phyloP scores from a whole-genome alignment of 805 yeast species.

The Ogataea dorogensis region DNA sequence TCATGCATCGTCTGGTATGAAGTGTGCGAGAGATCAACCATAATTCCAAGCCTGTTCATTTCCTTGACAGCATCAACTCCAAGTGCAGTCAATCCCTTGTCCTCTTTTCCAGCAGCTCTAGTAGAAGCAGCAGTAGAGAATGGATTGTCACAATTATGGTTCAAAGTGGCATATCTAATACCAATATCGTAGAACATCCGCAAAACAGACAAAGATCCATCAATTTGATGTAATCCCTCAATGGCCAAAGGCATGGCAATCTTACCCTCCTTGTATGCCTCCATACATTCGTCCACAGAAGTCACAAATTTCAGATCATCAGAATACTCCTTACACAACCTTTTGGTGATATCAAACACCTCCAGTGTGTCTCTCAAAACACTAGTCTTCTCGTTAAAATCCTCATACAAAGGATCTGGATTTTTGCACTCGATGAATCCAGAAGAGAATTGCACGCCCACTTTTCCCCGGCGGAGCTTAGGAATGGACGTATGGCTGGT shows the following conservation, averaged over 20 bases:
- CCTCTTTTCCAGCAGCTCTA: slow-evolving; percentile 42
- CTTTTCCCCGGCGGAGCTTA: slow-evolving; percentile 37
- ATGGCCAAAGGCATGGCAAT: slow-evolving; percentile 49
- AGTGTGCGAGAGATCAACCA: slow-evolving; percentile 51
- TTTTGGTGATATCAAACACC: slow-evolving; percentile 47
- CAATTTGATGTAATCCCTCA: slow-evolving; percentile 52
- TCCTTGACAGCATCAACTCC: slow-evolving; percentile 44
- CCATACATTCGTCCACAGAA: slow-evolving; percentile 38
- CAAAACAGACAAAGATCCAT: slow-evolving; percentile 45
- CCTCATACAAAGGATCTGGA: slow-evolving; percentile 39
- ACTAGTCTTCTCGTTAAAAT: slow-evolving; percentile 42
- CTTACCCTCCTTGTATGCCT: slow-evolving; percentile 32
- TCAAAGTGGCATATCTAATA: slow-evolving; percentile 48
- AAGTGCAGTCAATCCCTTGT: slow-evolving; percentile 41
- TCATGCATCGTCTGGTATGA: slow-evolving; percentile 48
- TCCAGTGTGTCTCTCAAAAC: slow-evolving; percentile 51
- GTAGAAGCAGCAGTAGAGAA: slow-evolving; percentile 53
- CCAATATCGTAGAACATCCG: slow-evolving; percentile 47
- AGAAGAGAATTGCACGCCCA: slow-evolving; percentile 49
- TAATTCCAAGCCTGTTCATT: slow-evolving; percentile 53
- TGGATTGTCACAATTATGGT: slow-evolving; percentile 55
- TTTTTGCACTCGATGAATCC: slow-evolving; percentile 45
- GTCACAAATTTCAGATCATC: slow-evolving; percentile 38
- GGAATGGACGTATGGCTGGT: slow-evolving; percentile 36
- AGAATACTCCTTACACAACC: slow-evolving; percentile 41